These are phyloP conservation scores for Phytophthora ramorum DNA, from an alignment of 352 stramenopile species.

Conservation along the genomic window DNA sequence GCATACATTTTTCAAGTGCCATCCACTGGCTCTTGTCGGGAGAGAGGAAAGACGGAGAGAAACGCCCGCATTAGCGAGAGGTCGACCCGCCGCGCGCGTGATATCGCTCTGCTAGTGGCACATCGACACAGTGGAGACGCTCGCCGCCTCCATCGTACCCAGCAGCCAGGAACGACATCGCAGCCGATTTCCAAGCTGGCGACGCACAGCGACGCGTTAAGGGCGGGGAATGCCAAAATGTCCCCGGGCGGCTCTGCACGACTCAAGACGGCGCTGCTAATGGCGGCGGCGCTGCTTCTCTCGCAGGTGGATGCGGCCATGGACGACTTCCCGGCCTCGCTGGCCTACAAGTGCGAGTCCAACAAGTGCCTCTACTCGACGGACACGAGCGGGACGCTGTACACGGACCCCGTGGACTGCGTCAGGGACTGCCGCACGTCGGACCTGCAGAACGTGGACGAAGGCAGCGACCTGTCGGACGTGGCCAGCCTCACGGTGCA, in stretches of 20 bases:
- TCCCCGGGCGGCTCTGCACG: slow-evolving; percentile 13
- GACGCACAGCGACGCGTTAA: slow-evolving; percentile 1
- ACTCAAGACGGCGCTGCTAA: neutral
- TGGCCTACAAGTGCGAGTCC: slow-evolving; percentile 58
- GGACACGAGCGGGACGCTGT: slow-evolving; percentile 39
- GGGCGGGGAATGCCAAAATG: slow-evolving; percentile 34
- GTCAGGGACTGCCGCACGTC: slow-evolving; percentile 55
- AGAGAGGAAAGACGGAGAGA: slow-evolving; percentile 33
- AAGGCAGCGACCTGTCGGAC: slow-evolving; percentile 58
- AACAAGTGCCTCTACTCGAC: slow-evolving; percentile 58
- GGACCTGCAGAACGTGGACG: slow-evolving; percentile 52
- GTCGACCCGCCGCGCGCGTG: neutral
- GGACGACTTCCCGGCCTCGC: slow-evolving; percentile 36
- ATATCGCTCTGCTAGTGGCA: neutral
- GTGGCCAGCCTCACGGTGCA: slow-evolving; percentile 48
- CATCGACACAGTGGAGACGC: slow-evolving; percentile 18
- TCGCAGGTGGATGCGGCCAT: slow-evolving; percentile 6
- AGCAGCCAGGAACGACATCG: slow-evolving; percentile 3
- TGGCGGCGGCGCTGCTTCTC: neutral
- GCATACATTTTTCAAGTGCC: slow-evolving; percentile 21
- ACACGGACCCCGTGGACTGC: slow-evolving; percentile 55
- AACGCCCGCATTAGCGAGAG: slow-evolving; percentile 18
- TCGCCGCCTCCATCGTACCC: slow-evolving; percentile 12
- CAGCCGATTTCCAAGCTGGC: slow-evolving; percentile 24
- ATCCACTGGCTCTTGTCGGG: slow-evolving; percentile 33